phyloP scores from a whole-genome alignment of 495 filamentous ascomycete species.

The Amphirosellinia nigrospora region DNA sequence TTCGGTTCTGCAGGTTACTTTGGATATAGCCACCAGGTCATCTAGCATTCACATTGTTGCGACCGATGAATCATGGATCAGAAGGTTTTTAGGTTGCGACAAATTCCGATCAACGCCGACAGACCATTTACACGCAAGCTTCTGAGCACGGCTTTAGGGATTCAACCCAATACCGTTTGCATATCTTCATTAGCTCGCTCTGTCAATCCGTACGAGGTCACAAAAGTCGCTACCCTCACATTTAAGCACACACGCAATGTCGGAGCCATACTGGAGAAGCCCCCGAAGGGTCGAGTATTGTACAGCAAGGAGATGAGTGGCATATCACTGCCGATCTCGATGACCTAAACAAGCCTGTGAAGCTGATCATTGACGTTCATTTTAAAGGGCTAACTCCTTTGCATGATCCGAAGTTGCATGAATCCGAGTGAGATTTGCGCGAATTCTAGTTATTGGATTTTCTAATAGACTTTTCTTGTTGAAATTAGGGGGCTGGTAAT shows the following conservation, averaged over 20 bases:
- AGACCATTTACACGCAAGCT: neutral
- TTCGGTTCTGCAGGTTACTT: neutral
- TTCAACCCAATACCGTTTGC: neutral
- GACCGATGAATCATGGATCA: neutral
- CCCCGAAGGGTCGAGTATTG: neutral
- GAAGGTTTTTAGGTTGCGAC: neutral
- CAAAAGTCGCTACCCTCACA: neutral
- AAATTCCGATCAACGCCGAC: neutral
- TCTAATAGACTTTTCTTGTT: too few relatives aligned
- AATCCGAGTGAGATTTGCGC: neutral
- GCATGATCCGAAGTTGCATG: neutral
- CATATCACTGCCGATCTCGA: neutral
- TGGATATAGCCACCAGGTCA: neutral
- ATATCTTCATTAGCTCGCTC: neutral
- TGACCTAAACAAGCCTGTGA: neutral
- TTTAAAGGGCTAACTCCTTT: neutral
- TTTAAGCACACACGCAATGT: neutral
- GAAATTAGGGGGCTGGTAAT: too few relatives aligned
- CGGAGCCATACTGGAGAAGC: neutral
- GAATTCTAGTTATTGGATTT: neutral
- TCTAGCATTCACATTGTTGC: neutral
- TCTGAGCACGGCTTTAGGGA: neutral
- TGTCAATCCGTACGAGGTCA: neutral
- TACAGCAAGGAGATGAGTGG: neutral
- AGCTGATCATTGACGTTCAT: neutral